A percentile compares a stretch with the other conserved stretches of the same genome.
phyloP scores from a whole-genome alignment of 352 stramenopile species.

The Phytophthora sojae region DNA sequence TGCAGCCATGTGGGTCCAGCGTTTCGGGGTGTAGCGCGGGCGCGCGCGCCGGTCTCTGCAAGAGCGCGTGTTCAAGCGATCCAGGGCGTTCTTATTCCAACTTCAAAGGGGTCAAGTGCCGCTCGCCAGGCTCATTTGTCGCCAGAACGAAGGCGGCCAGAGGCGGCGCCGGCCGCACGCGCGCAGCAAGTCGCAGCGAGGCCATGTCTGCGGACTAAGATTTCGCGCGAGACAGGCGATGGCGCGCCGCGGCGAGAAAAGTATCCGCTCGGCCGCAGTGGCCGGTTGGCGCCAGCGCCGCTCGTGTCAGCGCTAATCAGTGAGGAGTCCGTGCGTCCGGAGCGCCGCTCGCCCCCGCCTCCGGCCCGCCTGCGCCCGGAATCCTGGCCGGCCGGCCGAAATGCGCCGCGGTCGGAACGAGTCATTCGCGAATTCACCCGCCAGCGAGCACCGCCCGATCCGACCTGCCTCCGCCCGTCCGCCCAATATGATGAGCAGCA shows the following conservation, averaged over 20 bases:
- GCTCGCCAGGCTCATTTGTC: conserved; percentile 38
- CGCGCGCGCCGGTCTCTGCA: conserved; percentile 14
- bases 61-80: conserved; percentile 28
- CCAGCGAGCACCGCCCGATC: conserved; percentile 3
- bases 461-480: background rate
- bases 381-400: conserved; percentile 9
- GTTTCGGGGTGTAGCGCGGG: conserved; percentile 6
- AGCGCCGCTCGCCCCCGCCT: conserved; percentile 7
- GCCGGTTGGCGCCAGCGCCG: conserved; percentile 31
- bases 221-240: conserved; percentile 39
- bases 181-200: background rate
- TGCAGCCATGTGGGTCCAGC: conserved; percentile 16
- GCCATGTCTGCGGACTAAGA: conserved; percentile 43
- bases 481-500: conserved; percentile 29
- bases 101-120: conserved; percentile 37
- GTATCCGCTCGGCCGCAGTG: conserved; percentile 14
- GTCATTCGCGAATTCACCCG: conserved; percentile 38
- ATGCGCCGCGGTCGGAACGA: conserved; percentile 18
- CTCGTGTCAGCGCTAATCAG: conserved; percentile 31
- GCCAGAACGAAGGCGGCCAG: conserved; percentile 18
- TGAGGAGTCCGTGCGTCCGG: conserved; percentile 14
- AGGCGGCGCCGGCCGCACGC: conserved; percentile 8
- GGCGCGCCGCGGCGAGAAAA: conserved; percentile 17
- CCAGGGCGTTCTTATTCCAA: conserved; percentile 39
- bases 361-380: background rate